phyloP scores from a whole-genome alignment of 768 basidiomycete genomes.

The Coprinellus micaceus region DNA sequence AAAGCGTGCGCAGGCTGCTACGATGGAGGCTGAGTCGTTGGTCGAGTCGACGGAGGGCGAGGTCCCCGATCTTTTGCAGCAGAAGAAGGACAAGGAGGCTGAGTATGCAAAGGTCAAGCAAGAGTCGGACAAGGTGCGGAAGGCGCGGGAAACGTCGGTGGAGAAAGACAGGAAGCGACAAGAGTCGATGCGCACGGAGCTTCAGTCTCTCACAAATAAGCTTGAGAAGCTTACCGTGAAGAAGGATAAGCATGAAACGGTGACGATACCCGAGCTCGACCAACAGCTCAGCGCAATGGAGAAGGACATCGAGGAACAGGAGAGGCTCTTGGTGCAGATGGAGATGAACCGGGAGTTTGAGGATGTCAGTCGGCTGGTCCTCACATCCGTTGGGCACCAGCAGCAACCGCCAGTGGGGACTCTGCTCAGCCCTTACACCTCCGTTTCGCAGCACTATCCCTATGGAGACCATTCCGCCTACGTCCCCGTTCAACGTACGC shows the following conservation, averaged over 20 bases:
- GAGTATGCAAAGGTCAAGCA: conserved; percentile 41
- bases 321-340: conserved; percentile 17
- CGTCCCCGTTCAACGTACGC: conserved; percentile 9
- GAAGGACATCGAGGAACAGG: conserved; percentile 37
- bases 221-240: conserved; percentile 65
- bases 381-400: not conserved
- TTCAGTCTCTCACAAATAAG: conserved; percentile 50
- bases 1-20: conserved; percentile 67
- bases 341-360: conserved; percentile 9
- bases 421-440: conserved; percentile 1
- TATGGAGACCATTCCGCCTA: conserved; percentile 1
- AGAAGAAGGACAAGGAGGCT: conserved; percentile 38
- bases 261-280: conserved; percentile 63
- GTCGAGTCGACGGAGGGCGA: conserved; percentile 45
- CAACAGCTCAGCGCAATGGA: conserved; percentile 58
- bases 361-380: not conserved
- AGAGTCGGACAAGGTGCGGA: conserved; percentile 45
- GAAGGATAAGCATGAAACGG: conserved; percentile 62
- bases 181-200: conserved; percentile 57
- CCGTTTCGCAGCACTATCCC: conserved; percentile 1
- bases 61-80: conserved; percentile 38
- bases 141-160: conserved; percentile 34
- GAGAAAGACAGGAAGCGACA: conserved; percentile 49
- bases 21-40: conserved; percentile 40
- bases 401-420: not conserved